Evolutionary conservation across 768 basidiomycete species (phyloP).

Genomic region (Mycena indigotica): DNA sequence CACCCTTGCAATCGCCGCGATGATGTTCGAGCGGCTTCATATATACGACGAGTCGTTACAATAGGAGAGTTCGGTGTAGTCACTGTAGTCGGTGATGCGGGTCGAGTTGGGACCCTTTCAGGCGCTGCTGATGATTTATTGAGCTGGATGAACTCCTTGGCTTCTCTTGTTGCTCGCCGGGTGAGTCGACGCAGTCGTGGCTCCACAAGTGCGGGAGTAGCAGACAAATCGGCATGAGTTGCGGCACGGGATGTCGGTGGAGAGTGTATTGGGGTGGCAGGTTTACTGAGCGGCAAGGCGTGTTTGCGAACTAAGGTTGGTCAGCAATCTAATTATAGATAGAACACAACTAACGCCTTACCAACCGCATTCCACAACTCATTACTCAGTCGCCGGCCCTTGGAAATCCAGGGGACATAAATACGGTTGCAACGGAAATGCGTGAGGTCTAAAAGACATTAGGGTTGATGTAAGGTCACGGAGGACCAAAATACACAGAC

Average conservation of each 20-base stretch:
- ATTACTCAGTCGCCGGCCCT: slow-evolving; percentile 40
- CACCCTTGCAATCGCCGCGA: slow-evolving; percentile 6
- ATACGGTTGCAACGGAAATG: slow-evolving; percentile 48
- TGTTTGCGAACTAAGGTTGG: slow-evolving; percentile 8
- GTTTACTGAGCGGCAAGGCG: slow-evolving; percentile 7
- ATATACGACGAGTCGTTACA: slow-evolving; percentile 20
- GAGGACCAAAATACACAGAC: slow-evolving; percentile 29
- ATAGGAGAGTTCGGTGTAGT: slow-evolving; percentile 1
- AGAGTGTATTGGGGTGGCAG: background rate
- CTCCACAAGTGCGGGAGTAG: background rate
- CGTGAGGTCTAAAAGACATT: slow-evolving; percentile 41
- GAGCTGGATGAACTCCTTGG: slow-evolving; percentile 7
- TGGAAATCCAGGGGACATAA: slow-evolving; percentile 50
- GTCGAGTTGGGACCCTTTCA: background rate
- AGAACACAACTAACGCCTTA: slow-evolving; percentile 16
- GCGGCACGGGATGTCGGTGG: background rate
- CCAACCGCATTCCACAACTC: slow-evolving; percentile 36
- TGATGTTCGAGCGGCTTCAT: slow-evolving; percentile 20
- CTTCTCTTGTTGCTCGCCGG: slow-evolving; percentile 6
- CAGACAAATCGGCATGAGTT: background rate
- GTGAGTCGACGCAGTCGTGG: background rate
- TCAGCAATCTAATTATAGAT: background rate
- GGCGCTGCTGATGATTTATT: background rate
- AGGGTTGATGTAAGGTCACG: no score
- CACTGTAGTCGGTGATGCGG: background rate